These are phyloP conservation scores for Vachellia pachyceras DNA, from an alignment of 306 rosid species.

Conservation along the genomic window DNA sequence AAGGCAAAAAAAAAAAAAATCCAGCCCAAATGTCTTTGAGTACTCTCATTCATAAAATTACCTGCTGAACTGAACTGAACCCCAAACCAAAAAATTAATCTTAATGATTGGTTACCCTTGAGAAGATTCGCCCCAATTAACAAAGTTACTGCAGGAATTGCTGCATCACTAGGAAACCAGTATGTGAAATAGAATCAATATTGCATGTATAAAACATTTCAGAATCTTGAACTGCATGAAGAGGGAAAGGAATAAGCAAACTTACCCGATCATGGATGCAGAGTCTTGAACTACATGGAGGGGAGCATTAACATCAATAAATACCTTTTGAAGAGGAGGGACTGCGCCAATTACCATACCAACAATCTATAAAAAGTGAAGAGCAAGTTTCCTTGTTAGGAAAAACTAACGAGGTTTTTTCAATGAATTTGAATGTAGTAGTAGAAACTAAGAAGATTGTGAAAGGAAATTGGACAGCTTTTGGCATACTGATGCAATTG, in stretches of 20 bases:
- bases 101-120: constrained; percentile 29
- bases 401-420: background rate
- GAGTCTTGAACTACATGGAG: constrained; percentile 46
- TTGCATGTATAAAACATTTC: background rate
- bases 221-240: background rate
- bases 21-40: no score
- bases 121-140: constrained; percentile 56
- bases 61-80: background rate
- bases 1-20: no score
- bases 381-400: background rate
- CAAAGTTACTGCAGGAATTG: constrained; percentile 50
- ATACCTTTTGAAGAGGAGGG: constrained; percentile 33
- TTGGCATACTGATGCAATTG: no score
- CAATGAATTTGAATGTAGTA: background rate
- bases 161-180: constrained; percentile 39
- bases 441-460: no score
- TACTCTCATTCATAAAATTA: background rate
- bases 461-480: background rate
- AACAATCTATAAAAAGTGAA: constrained; percentile 33
- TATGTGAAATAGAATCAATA: background rate
- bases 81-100: no score
- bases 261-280: no score
- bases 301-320: constrained; percentile 43
- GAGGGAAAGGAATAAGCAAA: background rate
- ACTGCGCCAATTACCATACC: constrained; percentile 50